Base-by-base conservation (phyloP, 1,284 basidiomycete species). In the Pseudozyma pruni region DNA sequence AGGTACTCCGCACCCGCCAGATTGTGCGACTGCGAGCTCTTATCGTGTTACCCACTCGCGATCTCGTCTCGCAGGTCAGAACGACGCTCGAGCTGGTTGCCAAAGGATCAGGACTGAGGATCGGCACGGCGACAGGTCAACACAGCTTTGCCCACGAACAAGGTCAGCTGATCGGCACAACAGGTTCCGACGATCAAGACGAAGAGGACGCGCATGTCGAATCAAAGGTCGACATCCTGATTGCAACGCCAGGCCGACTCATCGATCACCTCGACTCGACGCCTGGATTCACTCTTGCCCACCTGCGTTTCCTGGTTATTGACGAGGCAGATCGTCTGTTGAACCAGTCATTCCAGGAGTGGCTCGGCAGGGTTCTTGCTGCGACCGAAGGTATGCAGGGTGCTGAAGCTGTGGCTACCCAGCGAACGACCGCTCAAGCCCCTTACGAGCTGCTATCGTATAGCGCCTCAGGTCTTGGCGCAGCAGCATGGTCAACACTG, bases 301-400 rank as follows among this genome's bases (percentile, higher is more conserved):
- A 98, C 82, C 86, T 99, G 23, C 90, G 95, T 23, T 98, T 94
- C 83, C 85, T 98, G 54, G 93, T 98, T 17, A 93, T 99, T 55
- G 96, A 99, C 81, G 96, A 99, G 85, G 96, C 96, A 0, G 96
- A 99, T 81, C 88, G 94, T 20, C 86, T 99, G 3, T 87, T 99
- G 5, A 91, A 91, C 8, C 94, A 98, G 81, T 93, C 92, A 1
- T 98, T 97, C 84, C 93, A 98, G 83, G 91, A 94, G 78, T 99
- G 95, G 95, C 64, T 77, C n/a, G 47, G 71, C 5, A 67, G 51
- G 7, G 57, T 80, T 1, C 59, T 79, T 7, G 59, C 55, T 19
- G 76, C 74, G 7, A 59, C 75, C 1, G 53, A 64, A 22, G 60
- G 59, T 2, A 29, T 49, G n/a, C 9, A 52, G 23, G 14, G 17